Base-by-base conservation (phyloP, 106 monocot genomes). In the Dioscorea zingiberensis region DNA sequence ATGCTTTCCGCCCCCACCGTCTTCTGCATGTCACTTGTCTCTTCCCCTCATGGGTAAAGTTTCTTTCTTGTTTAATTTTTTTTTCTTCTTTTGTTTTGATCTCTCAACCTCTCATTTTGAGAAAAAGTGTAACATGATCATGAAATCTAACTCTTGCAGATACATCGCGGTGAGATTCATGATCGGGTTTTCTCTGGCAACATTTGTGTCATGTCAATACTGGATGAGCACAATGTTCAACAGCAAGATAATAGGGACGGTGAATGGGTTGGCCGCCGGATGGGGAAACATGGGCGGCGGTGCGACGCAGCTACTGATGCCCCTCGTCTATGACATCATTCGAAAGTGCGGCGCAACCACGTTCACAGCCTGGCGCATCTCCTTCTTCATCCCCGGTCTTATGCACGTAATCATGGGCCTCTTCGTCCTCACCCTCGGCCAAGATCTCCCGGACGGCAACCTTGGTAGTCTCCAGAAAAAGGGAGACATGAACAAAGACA, bases 211-310 rank as follows among this genome's bases (percentile, higher is more conserved):
- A 7, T 84, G 84, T 27, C 80, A 80, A 70, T 80, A 70, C 58
- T 80, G 80, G 80, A 80, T 80, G 80, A 80, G 80, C 70, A 64
- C 80, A 69, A 80, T 80, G 80, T 80, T 75, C 70, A 84, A 81
- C 62, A 65, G 73, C 66, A 70, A 78, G 70, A 87, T 84, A 45
- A 84, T 92, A 54, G 92, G 87, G 9, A 21, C 72, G 12, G 92
- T 68, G 6, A 92, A 92, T 66, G 87, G 92, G n/a, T 71, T 74
- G 3, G 87, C 92, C 15, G 87, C 87, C 57, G 92, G 92, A 3
- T 92, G 92, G 92, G 92, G 92, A 15, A 92, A 92, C 76, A 84
- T 80, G 70, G 80, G 74, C n/a, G 70, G 74, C 21, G 74, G 80
- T 23, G 80, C 74, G 15, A 74, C 80, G 25, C 80, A 80, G 58